phyloP scores from a whole-genome alignment of 2,329 filamentous ascomycete genomes.

The Pezicula neosporulosa region DNA sequence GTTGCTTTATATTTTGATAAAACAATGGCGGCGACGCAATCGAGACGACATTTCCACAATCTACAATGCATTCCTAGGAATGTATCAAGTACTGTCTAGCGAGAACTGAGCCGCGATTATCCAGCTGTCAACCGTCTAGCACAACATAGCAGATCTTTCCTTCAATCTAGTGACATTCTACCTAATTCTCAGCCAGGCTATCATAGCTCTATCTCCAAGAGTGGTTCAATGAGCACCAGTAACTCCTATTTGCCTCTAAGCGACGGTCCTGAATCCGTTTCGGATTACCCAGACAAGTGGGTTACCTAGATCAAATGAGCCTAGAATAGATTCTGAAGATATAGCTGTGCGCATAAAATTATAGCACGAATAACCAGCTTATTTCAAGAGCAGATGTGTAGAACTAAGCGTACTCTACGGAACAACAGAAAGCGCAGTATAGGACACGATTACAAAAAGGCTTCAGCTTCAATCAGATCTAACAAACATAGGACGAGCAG shows the following conservation, averaged over 20 bases:
- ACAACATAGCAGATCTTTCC: conserved; percentile 8
- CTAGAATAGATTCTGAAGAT: no score
- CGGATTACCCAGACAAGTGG: no score
- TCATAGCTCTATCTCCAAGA: conserved; percentile 11
- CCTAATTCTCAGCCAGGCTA: conserved; percentile 7
- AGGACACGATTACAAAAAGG: no score
- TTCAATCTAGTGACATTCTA: conserved; percentile 9
- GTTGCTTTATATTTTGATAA: conserved; percentile 9
- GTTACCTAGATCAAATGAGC: no score
- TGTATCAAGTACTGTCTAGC: conserved; percentile 95
- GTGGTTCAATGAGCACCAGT: conserved; percentile 6
- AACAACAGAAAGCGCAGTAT: no score
- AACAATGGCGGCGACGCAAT: conserved; percentile 60
- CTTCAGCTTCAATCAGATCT: no score
- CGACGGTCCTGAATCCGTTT: conserved; percentile 22
- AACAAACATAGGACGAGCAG: no score
- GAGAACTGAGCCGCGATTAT: conserved; percentile 93
- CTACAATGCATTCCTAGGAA: conserved; percentile 93
- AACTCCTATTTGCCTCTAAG: conserved; percentile 15
- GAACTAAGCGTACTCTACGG: no score
- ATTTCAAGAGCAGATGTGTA: no score
- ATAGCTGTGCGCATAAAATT: no score
- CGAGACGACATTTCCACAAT: conserved; percentile 81
- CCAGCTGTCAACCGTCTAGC: conserved; percentile 14
- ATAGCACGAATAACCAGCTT: no score